phyloP scores from a whole-genome alignment of 345 rosid genomes.

The Populus deltoides region DNA sequence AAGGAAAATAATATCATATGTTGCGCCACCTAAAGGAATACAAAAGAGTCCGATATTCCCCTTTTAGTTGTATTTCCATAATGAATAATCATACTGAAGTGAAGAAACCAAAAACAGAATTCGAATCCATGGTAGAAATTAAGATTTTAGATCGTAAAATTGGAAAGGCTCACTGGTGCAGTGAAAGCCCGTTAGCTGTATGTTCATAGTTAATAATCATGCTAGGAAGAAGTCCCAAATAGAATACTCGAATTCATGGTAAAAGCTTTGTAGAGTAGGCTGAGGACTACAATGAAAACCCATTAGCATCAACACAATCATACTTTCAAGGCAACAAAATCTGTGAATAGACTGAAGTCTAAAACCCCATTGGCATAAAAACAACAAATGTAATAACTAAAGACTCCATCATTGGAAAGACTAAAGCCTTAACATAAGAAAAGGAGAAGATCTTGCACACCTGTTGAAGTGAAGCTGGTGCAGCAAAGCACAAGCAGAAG shows the following conservation, averaged over 20 bases:
- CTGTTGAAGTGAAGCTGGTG: constrained; percentile 47
- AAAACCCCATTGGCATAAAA: neutral
- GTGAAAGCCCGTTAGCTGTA: no score
- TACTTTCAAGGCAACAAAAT: neutral
- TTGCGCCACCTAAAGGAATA: no score
- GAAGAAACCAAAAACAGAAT: neutral
- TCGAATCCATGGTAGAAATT: neutral
- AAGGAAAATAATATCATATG: no score
- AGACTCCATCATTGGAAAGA: constrained; percentile 2
- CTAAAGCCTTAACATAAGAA: neutral
- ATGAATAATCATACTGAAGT: neutral
- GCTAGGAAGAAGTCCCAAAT: no score
- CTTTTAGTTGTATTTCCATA: neutral
- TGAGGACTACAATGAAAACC: neutral
- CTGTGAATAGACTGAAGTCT: neutral
- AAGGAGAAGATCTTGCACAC: constrained; percentile 26
- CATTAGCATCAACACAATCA: constrained; percentile 8
- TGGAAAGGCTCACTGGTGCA: no score
- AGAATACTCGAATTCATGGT: no score
- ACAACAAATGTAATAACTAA: neutral
- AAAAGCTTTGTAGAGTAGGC: neutral
- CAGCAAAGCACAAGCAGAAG: constrained; percentile 42
- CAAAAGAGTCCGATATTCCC: neutral
- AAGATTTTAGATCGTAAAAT: no score
- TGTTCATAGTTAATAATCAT: no score